These are phyloP conservation scores for Penicillium sumatraense DNA, from an alignment of 2,329 filamentous ascomycete species.

Conservation along the genomic window DNA sequence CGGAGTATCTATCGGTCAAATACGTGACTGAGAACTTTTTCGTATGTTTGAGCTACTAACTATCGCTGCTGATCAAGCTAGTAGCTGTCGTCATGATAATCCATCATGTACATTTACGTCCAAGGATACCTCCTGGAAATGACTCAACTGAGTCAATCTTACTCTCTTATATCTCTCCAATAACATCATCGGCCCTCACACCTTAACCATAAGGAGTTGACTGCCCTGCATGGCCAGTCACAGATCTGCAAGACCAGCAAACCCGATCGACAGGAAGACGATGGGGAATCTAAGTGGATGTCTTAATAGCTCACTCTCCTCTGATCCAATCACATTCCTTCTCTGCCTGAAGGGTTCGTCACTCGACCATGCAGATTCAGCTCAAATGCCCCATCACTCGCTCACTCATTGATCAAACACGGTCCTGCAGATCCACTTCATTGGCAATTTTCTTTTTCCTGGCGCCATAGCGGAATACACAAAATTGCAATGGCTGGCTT, in stretches of 20 bases:
- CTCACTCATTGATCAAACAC: constrained; percentile 10
- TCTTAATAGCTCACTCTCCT: not conserved
- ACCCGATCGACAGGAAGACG: constrained; percentile 5
- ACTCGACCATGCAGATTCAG: constrained; percentile 1
- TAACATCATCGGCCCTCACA: not conserved
- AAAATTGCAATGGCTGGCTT: not conserved
- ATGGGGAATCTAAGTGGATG: constrained; percentile 1
- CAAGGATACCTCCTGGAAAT: too few relatives aligned
- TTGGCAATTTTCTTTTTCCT: not conserved
- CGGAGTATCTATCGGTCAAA: too few relatives aligned
- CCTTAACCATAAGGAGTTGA: not conserved
- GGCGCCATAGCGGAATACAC: too few relatives aligned
- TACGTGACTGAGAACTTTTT: too few relatives aligned
- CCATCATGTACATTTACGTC: too few relatives aligned
- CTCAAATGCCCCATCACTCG: not conserved
- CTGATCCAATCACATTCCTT: constrained; percentile 17
- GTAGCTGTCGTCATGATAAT: too few relatives aligned
- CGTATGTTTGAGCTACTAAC: too few relatives aligned
- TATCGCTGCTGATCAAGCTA: too few relatives aligned
- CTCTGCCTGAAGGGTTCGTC: constrained; percentile 6
- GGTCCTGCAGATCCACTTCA: constrained; percentile 14
- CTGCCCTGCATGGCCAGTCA: not conserved
- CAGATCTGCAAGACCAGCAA: not conserved
- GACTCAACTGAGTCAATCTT: too few relatives aligned
- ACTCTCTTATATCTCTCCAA: too few relatives aligned